Percentiles rank a stretch among this genome's conserved stretches.
Conservation (phyloP, 2,329 filamentous ascomycete species). For the Aspergillus sp. region DNA sequence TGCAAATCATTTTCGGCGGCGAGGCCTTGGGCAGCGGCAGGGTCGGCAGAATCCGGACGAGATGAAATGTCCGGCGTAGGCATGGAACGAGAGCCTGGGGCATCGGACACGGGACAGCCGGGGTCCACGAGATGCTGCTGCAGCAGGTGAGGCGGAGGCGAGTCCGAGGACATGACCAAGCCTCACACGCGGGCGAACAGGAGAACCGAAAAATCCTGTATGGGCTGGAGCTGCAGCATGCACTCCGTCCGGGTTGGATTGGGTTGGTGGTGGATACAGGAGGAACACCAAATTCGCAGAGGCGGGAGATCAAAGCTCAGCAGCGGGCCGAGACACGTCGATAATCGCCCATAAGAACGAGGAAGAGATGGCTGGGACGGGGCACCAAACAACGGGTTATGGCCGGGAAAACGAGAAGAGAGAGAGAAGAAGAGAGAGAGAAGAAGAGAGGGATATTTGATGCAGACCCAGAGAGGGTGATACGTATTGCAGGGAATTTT, state of each 20-base stretch:
- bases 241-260: slow-evolving; percentile 9
- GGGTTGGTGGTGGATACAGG: slow-evolving; percentile 3
- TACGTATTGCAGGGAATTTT: background rate
- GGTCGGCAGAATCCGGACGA: slow-evolving; percentile 14
- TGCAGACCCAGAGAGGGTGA: background rate
- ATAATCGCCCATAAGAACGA: slow-evolving; percentile 13
- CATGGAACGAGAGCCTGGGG: slow-evolving; percentile 11
- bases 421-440: slow-evolving; percentile 5
- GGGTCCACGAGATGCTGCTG: slow-evolving; percentile 19
- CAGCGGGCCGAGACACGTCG: slow-evolving; percentile 17
- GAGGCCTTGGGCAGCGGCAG: slow-evolving; percentile 11
- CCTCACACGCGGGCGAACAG: slow-evolving; percentile 13
- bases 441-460: slow-evolving; percentile 5
- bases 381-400: too few species aligned
- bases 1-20: slow-evolving; percentile 27
- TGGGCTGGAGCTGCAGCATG: slow-evolving; percentile 9
- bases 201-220: slow-evolving; percentile 9
- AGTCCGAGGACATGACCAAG: slow-evolving; percentile 23
- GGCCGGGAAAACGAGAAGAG: slow-evolving; percentile 6
- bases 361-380: slow-evolving; percentile 5
- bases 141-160: slow-evolving; percentile 16
- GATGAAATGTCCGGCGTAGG: slow-evolving; percentile 28
- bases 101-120: slow-evolving; percentile 14
- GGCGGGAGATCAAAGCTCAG: slow-evolving; percentile 14
- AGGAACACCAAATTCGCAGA: slow-evolving; percentile 12